These are phyloP conservation scores for Saturnispora halmiae DNA, from an alignment of 805 yeast species.

Conservation along the genomic window DNA sequence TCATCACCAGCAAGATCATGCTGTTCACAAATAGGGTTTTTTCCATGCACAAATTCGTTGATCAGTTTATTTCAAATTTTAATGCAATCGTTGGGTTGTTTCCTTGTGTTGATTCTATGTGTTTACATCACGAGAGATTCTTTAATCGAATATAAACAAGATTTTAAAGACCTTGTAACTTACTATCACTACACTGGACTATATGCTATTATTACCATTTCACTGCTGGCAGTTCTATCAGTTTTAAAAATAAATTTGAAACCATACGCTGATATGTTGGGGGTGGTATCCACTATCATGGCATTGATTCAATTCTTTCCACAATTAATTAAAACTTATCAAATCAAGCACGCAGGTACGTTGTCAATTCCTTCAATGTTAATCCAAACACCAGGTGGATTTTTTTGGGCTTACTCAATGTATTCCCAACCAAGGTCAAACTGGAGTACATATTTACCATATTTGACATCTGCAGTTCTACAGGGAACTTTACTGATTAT, in stretches of 20 bases:
- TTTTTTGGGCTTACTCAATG: slow-evolving; percentile 64
- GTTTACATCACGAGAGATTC: slow-evolving; percentile 39
- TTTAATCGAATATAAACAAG: slow-evolving; percentile 36
- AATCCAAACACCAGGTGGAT: slow-evolving; percentile 87
- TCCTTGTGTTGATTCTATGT: slow-evolving; percentile 47
- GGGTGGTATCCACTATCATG: slow-evolving; percentile 52
- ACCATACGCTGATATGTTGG: slow-evolving; percentile 51
- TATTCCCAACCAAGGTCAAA: slow-evolving; percentile 64
- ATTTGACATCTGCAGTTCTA: slow-evolving; percentile 57
- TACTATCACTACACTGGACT: slow-evolving; percentile 34
- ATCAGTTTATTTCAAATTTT: slow-evolving; percentile 60
- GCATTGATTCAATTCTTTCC: slow-evolving; percentile 73
- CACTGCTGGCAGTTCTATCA: slow-evolving; percentile 28
- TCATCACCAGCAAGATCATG: slow-evolving; percentile 56
- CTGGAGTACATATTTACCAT: slow-evolving; percentile 86
- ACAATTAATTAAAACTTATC: slow-evolving; percentile 62
- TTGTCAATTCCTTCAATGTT: slow-evolving; percentile 74
- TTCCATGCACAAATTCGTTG: slow-evolving; percentile 59
- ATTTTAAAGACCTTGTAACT: slow-evolving; percentile 33
- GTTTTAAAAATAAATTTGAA: slow-evolving; percentile 11
- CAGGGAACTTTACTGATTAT: slow-evolving; percentile 54
- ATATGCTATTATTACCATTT: slow-evolving; percentile 29
- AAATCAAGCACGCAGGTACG: slow-evolving; percentile 68
- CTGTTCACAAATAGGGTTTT: slow-evolving; percentile 33
- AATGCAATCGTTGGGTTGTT: slow-evolving; percentile 51